A percentile compares a stretch with the other conserved stretches of the same genome.
Evolutionary conservation across 2,329 filamentous ascomycete species (phyloP).

Genomic region (Colletotrichum abscissum): DNA sequence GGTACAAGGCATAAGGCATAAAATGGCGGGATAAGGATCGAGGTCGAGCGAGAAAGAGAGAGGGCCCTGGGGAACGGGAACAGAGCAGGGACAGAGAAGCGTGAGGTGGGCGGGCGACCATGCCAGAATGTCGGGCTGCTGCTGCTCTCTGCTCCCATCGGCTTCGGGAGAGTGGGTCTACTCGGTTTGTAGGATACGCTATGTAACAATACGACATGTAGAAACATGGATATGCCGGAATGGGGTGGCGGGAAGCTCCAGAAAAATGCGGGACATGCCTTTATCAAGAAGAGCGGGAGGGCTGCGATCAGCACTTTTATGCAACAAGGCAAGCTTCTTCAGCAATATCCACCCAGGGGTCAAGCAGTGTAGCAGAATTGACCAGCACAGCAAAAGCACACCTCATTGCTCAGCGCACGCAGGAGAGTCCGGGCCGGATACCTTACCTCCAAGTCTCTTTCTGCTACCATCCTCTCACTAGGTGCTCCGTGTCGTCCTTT

Average conservation of each 20-base stretch:
- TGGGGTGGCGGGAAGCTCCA: constrained; percentile 20
- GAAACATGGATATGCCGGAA: constrained; percentile 29
- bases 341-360: constrained; percentile 28
- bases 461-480: not conserved
- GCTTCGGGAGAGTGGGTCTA: not conserved
- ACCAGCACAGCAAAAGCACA: not conserved
- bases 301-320: constrained; percentile 25
- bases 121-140: constrained; percentile 15
- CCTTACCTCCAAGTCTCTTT: not conserved
- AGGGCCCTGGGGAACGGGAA: constrained; percentile 1
- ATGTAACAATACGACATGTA: not conserved
- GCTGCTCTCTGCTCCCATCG: constrained; percentile 12
- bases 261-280: constrained; percentile 19
- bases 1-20: not conserved
- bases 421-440: not conserved
- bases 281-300: not conserved
- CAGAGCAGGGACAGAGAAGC: constrained; percentile 25
- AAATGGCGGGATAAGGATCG: not conserved
- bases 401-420: no score
- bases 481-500: no score
- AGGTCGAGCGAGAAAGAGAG: constrained; percentile 6
- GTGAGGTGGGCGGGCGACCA: constrained; percentile 30
- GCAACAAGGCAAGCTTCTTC: constrained; percentile 34
- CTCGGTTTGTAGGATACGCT: not conserved
- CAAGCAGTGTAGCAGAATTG: constrained; percentile 16